Evolutionary conservation across 2,329 filamentous ascomycete species (phyloP).

Genomic region (Cladophialophora chaetospira): DNA sequence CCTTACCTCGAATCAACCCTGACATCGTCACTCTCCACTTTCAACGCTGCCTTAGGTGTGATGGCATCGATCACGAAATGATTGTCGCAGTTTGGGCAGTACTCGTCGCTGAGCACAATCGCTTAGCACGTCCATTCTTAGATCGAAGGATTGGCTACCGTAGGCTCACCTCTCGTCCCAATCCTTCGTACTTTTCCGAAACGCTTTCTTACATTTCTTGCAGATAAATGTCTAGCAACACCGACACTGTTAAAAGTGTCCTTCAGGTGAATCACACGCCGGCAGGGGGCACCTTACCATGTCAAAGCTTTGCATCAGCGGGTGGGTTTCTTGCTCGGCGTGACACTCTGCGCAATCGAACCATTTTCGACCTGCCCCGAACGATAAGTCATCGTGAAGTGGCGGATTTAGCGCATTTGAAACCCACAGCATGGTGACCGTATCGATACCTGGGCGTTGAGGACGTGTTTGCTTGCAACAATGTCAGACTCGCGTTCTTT

Average conservation of each 20-base stretch:
- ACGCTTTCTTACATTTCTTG: constrained; percentile 99
- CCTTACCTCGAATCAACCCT: constrained; percentile 70
- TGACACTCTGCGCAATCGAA: constrained; percentile 98
- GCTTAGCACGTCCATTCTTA: neutral
- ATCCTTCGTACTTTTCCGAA: constrained; percentile 87
- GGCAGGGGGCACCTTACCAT: too few species aligned
- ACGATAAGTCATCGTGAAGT: neutral
- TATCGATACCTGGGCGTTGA: constrained; percentile 97
- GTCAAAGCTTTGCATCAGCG: constrained; percentile 74
- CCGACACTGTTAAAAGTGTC: neutral
- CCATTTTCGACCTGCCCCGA: constrained; percentile 80
- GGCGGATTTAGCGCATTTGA: neutral
- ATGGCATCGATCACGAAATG: constrained; percentile 92
- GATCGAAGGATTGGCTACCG: neutral
- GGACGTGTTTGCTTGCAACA: constrained; percentile 81
- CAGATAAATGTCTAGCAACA: constrained; percentile 70
- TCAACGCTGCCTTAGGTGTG: constrained; percentile 77
- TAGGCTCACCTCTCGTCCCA: constrained; percentile 74
- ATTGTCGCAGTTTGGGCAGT: constrained; percentile 98
- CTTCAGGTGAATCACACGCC: too few species aligned
- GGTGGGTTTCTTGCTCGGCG: constrained; percentile 74
- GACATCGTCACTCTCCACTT: constrained; percentile 89
- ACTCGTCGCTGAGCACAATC: constrained; percentile 71
- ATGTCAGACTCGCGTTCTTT: neutral
- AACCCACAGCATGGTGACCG: constrained; percentile 88